Base-by-base conservation (phyloP, 139 green algal genomes). In the Asterochloris erici region DNA sequence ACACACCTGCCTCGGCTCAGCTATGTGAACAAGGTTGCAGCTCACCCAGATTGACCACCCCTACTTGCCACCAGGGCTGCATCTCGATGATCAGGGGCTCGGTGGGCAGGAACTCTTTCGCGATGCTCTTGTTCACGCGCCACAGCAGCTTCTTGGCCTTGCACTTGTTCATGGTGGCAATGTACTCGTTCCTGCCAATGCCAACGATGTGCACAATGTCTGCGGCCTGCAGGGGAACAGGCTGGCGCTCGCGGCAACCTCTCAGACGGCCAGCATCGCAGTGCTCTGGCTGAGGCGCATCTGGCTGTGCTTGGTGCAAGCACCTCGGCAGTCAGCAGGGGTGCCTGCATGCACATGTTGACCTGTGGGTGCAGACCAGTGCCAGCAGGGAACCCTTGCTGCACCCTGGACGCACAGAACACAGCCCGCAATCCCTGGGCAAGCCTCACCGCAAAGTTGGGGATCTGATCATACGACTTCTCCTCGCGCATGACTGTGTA, bases 111-210 rank as follows among this genome's bases (percentile, higher is more conserved):
- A 91, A 71, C 63, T 98, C 94, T 81, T 91, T 92, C 1, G 93
- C 92, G 11, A 96, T 90, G 27, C 84, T 88, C 78, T 91, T 92
- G 86, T 97, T 97, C 47, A 97, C 81, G 26, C 94, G 90, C 94
- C 94, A 97, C 84, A 97, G 86, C 81, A 97, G 85, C 89, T 95
- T 94, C 81, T 94, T 93, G 38, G 85, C 85, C 87, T 97, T 98
- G 90, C 89, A 97, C 47, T 91, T 85, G 83, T 98, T 96, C 82
- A 98, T 91, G 64, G 92, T 92, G 6, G 93, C 87, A 54, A 98
- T 98, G 92, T 97, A 98, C 89, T 98, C 93, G 80, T 98, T 98
- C 78, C 96, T 90, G 0, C 96, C 96, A 17, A 98, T 91, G 61
- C 96, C 96, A 27, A 95, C 86, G 28, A 96, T 66, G 12, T 90